Base-by-base conservation (phyloP, 768 basidiomycete species). In the Cytidiella melzeri region DNA sequence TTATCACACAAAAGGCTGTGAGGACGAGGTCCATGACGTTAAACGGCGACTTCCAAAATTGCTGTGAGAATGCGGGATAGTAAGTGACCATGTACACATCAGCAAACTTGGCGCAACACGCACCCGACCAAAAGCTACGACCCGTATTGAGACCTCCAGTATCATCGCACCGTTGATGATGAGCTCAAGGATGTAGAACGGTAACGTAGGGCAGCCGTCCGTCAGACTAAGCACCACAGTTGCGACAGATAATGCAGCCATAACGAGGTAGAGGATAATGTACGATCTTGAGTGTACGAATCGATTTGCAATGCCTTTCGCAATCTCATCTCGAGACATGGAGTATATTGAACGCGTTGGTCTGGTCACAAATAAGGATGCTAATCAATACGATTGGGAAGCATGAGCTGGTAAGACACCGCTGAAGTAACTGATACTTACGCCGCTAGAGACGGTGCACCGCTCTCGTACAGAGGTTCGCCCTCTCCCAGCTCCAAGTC, bases 1-100 rank as follows among this genome's bases (percentile, higher is more conserved):
- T 99, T 50, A 97, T 64, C 3, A 81, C 84, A 62, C 95, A 98
- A 69, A 99, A 90, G 24, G 79, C 56, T 2, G 96, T 98, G 39
- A 99, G 75, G 43, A 88, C 77, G 13, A 96, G 75, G 64, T 97
- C 94, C 59, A 94, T 74, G 26, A 90, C 71, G 63, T 97, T 97
- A 70, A 91, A 92, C 10, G 84, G 83, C n/a, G 90, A 89, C 64
- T 80, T 87, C 91, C 91, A 94, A 73, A 96, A 96, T 91, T 92
- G 88, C 92, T 94, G 63, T 36, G 46, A 50, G 45, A 41, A 51
- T 37, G 45, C 34, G 13, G 11, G 5, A 23, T 9, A 44, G 19
- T 18, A 47, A n/a, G n/a, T n/a, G n/a, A n/a, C n/a, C n/a, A n/a
- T n/a, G n/a, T n/a, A 28, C 42, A 23, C 19, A 45, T 10, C 42